Conservation (phyloP, 192 early-diverging fungal species). For the Jimgerdemannia flammicorona region DNA sequence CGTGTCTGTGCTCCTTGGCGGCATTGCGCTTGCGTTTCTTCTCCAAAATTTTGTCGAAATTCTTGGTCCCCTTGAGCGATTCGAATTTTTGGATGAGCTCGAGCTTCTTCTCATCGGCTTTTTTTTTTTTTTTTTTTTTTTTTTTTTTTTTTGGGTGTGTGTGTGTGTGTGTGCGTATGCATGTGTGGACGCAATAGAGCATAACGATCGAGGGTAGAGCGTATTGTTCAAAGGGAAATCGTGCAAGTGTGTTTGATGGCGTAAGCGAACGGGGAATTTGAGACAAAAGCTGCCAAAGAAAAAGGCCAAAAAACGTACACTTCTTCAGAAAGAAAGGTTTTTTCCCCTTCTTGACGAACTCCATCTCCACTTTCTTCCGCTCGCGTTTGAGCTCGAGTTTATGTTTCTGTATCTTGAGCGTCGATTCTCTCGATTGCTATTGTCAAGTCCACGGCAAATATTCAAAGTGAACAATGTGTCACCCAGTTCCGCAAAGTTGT, state of each 20-base stretch:
- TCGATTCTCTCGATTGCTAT: conserved; percentile 19
- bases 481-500: not conserved
- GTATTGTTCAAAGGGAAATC: not conserved
- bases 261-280: no score
- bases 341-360: conserved; percentile 84
- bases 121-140: no score
- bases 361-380: conserved; percentile 78
- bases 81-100: conserved; percentile 87
- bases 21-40: conserved; percentile 94
- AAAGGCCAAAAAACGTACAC: conserved; percentile 45
- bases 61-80: conserved; percentile 62
- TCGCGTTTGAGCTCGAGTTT: conserved; percentile 65
- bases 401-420: conserved; percentile 16
- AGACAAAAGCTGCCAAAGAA: not conserved
- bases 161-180: no score
- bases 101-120: conserved; percentile 77
- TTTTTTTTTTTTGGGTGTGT: no score
- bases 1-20: conserved; percentile 69
- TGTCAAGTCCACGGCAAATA: not conserved
- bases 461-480: conserved; percentile 6
- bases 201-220: not conserved
- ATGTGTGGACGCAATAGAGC: no score
- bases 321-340: conserved; percentile 93
- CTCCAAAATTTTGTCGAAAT: conserved; percentile 83
- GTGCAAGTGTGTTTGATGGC: no score